Evolutionary conservation across 176 grass and related monocot species (phyloP), one percentile per base, ranked within the genome.

Genomic region (Echinochloa phyllopogon): DNA sequence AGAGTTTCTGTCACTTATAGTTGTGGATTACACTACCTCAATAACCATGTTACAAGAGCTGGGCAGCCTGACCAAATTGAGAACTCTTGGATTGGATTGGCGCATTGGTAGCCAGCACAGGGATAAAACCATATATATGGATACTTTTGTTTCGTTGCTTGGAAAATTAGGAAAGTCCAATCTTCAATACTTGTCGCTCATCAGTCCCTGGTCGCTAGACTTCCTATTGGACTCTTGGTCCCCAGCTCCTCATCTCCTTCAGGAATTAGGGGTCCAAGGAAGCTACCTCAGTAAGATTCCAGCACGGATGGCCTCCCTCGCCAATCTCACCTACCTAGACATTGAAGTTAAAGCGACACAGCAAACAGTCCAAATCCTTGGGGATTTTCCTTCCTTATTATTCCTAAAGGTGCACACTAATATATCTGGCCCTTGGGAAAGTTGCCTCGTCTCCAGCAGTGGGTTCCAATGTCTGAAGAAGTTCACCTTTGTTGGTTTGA

Each of bases 211-310:
- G 83, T 55, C 77, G 37, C 38, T 82, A 15, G 72, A 86, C 38
- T 86, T 78, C 62, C 24, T 86, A 21, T 53, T 90, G 72, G 78
- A 82, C n/a, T 72, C 40, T 53, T 90, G 73, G 88, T 86, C 39
- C 18, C 53, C 84, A 50, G 29, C 24, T 42, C 84, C 88, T 49
- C 78, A 60, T 13, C 88, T 78, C 40, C 88, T 90, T 65, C 78
- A 66, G 66, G 49, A 71, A 72, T 59, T 90, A 48, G 39, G 12
- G 21, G 77, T 86, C 6, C 72, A 75, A 69, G 83, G 78, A 39
- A 82, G 83, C 37, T 38, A 37, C 38, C 78, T 90, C 56, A 57
- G 48, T 3, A 78, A 45, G 15, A 83, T 86, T 48, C 88, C 88
- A 6, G 15, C 25, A 40, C 86, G 88, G 88, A 86, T 90, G 84